Percentiles rank a stretch among this genome's conserved stretches.
Evolutionary conservation across 83 land plant species (phyloP).

Genomic region (Picea abies): DNA sequence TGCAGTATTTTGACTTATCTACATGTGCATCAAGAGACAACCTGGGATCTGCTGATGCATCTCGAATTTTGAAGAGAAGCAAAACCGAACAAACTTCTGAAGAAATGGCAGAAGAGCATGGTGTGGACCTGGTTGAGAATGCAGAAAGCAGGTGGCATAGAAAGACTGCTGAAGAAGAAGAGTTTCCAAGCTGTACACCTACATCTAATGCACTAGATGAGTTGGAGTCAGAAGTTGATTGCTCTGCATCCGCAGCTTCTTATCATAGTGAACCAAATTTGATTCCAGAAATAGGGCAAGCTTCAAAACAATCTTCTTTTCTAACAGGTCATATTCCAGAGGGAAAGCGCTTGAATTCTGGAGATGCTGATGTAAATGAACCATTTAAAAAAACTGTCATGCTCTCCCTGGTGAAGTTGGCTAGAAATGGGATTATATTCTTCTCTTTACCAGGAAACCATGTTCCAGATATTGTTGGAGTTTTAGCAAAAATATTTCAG

Average conservation of each 20-base stretch:
- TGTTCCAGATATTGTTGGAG: slow-evolving; percentile 24
- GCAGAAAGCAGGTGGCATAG: not conserved
- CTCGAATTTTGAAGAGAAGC: not conserved
- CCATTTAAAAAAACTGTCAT: not conserved
- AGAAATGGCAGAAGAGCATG: not conserved
- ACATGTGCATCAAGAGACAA: slow-evolving; percentile 7
- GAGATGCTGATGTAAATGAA: not conserved
- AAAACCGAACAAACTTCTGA: not conserved
- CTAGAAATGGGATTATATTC: slow-evolving; percentile 68
- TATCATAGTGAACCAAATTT: not conserved
- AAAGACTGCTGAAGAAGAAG: not conserved
- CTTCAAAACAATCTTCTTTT: not conserved
- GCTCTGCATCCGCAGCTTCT: not conserved
- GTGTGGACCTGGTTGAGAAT: not conserved
- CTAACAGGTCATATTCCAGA: not conserved
- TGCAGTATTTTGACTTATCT: slow-evolving; percentile 10
- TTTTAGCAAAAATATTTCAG: slow-evolving; percentile 36
- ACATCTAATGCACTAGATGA: not conserved
- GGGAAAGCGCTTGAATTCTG: not conserved
- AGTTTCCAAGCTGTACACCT: not conserved
- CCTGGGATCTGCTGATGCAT: not conserved
- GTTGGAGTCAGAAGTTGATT: not conserved
- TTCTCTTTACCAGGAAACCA: slow-evolving; percentile 39
- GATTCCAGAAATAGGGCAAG: not conserved
- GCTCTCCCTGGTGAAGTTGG: slow-evolving; percentile 70